phyloP scores from a whole-genome alignment of 2,329 filamentous ascomycete genomes.

The Phialophora macrospora region DNA sequence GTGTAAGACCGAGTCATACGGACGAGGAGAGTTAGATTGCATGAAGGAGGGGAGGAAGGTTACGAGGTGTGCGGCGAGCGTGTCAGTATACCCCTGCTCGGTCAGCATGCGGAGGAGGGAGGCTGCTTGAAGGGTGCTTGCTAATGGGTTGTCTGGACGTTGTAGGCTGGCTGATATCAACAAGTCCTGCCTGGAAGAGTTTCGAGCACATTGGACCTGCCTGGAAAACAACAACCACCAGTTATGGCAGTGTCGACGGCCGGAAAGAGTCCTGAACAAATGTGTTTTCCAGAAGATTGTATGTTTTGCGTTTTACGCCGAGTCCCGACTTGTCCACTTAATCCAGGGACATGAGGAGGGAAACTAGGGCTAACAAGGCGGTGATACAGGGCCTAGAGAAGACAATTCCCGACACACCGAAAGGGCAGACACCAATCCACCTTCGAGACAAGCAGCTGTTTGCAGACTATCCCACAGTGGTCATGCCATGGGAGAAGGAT shows the following conservation, averaged over 20 bases:
- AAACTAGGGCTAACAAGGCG: not conserved
- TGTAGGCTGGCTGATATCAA: slow-evolving; percentile 90
- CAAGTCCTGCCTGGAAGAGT: slow-evolving; percentile 87
- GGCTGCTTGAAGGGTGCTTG: not conserved
- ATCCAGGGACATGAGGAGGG: not conserved
- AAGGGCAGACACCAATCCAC: slow-evolving; percentile 73
- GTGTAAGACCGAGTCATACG: slow-evolving; percentile 94
- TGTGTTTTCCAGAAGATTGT: slow-evolving; percentile 97
- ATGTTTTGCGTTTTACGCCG: slow-evolving; percentile 46
- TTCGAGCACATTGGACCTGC: slow-evolving; percentile 92
- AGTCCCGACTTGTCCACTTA: not conserved
- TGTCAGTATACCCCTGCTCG: slow-evolving; percentile 66
- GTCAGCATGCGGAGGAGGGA: not conserved
- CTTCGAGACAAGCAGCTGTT: slow-evolving; percentile 62
- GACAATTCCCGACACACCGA: slow-evolving; percentile 74
- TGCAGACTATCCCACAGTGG: slow-evolving; percentile 41
- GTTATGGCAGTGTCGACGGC: slow-evolving; percentile 89
- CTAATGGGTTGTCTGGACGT: not conserved
- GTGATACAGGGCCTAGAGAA: slow-evolving; percentile 74
- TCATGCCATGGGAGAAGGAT: slow-evolving; percentile 38
- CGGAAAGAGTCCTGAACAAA: slow-evolving; percentile 88
- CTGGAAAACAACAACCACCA: slow-evolving; percentile 98
- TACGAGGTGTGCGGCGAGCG: slow-evolving; percentile 92
- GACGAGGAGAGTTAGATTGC: slow-evolving; percentile 90
- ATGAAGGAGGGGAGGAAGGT: slow-evolving; percentile 96